Percentiles rank a stretch among this genome's conserved stretches.
Evolutionary conservation across 2,329 filamentous ascomycete genomes (phyloP).

Genomic region (Stachybotrys elegans): DNA sequence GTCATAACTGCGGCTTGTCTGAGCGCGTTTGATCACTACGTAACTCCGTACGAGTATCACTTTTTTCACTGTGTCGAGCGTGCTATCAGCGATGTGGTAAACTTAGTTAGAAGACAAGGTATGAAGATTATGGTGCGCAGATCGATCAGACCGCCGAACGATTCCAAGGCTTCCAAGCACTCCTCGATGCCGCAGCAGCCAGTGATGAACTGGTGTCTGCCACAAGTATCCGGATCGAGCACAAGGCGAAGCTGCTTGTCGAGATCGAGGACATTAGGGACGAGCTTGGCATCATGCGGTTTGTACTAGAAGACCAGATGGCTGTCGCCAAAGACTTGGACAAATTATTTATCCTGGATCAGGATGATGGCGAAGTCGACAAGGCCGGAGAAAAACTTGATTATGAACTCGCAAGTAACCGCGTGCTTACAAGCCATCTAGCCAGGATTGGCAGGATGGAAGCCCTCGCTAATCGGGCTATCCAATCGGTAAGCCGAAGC

Average conservation of each 20-base stretch:
- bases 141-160: constrained; percentile 6
- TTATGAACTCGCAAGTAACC: constrained; percentile 1
- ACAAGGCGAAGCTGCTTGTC: constrained; percentile 4
- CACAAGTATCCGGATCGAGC: constrained; percentile 4
- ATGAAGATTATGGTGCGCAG: not conserved
- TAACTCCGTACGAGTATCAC: constrained; percentile 4
- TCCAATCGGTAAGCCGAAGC: constrained; percentile 5
- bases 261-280: constrained; percentile 8
- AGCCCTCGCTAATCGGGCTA: not conserved
- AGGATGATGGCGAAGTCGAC: not conserved
- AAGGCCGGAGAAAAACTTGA: not conserved
- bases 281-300: constrained; percentile 3
- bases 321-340: constrained; percentile 3
- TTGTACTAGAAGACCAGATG: constrained; percentile 5
- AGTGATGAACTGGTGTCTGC: constrained; percentile 4
- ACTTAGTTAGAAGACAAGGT: too few relatives aligned
- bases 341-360: not conserved
- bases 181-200: constrained; percentile 1
- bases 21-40: constrained; percentile 5
- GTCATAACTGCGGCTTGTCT: constrained; percentile 5
- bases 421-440: constrained; percentile 2
- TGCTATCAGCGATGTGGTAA: constrained; percentile 4
- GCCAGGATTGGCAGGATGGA: constrained; percentile 3
- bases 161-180: constrained; percentile 3
- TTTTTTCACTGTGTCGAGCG: constrained; percentile 7